phyloP scores from a whole-genome alignment of 306 rosid genomes.

The Lithocarpus polystachyus region DNA sequence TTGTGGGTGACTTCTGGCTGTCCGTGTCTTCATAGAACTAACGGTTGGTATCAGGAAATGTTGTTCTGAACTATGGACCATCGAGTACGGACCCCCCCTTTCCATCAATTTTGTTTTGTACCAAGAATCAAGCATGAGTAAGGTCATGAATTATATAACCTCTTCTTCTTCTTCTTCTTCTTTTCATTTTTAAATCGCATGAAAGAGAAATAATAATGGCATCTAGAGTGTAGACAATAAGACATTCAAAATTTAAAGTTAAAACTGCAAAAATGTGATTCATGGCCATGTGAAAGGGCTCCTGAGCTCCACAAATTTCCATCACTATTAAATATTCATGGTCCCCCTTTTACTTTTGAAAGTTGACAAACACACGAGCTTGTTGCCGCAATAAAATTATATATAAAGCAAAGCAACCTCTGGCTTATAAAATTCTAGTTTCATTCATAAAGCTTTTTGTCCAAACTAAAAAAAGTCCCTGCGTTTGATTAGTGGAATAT shows the following conservation, averaged over 20 bases:
- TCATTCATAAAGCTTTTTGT: neutral
- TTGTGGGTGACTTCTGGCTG: neutral
- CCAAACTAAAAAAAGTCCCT: neutral
- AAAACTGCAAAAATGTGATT: slow-evolving; percentile 11
- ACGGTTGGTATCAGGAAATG: neutral
- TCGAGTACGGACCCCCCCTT: neutral
- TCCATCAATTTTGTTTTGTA: neutral
- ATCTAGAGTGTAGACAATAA: slow-evolving; percentile 14
- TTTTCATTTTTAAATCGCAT: neutral
- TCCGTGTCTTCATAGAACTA: neutral
- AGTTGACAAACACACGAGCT: slow-evolving; percentile 36
- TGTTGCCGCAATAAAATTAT: slow-evolving; percentile 14
- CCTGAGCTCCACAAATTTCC: slow-evolving; percentile 17
- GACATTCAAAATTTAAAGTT: no score
- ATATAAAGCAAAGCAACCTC: slow-evolving; percentile 32
- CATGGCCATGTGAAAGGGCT: slow-evolving; percentile 13
- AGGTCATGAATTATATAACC: slow-evolving; percentile 11
- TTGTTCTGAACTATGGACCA: no score
- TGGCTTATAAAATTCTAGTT: slow-evolving; percentile 16
- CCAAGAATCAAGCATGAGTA: slow-evolving; percentile 15
- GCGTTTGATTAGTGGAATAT: neutral
- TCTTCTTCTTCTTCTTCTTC: neutral
- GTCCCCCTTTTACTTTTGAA: neutral
- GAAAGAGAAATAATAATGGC: slow-evolving; percentile 15
- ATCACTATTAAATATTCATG: slow-evolving; percentile 1